These are phyloP conservation scores for Russula sp. DNA, from an alignment of 768 basidiomycete species.

Conservation along the genomic window DNA sequence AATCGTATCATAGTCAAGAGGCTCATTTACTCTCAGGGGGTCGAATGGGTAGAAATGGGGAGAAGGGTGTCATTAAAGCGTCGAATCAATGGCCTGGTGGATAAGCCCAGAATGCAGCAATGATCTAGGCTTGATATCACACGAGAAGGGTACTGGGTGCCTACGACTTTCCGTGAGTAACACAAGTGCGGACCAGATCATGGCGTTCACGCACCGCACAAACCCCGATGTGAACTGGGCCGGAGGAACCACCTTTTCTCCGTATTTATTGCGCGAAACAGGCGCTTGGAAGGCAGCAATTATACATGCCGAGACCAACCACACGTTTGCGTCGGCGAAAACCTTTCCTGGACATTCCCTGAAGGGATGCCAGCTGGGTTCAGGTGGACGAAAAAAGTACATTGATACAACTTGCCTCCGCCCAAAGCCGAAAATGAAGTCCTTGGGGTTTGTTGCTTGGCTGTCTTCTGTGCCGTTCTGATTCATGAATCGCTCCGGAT, in stretches of 20 bases:
- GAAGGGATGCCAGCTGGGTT: not conserved
- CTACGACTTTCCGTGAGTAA: conserved; percentile 7
- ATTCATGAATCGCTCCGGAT: conserved; percentile 21
- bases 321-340: conserved; percentile 21
- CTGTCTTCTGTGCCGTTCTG: not conserved
- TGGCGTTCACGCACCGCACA: conserved; percentile 14
- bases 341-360: conserved; percentile 21
- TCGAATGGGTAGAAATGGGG: not conserved
- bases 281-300: conserved; percentile 17
- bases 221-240: conserved; percentile 17
- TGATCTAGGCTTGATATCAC: conserved; percentile 23
- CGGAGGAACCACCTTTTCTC: conserved; percentile 15
- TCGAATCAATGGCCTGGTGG: not conserved
- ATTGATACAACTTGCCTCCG: conserved; percentile 11
- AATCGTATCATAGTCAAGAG: not conserved
- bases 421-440: conserved; percentile 22
- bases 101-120: conserved; percentile 5
- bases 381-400: not conserved
- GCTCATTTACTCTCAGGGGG: not conserved
- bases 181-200: not conserved
- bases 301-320: conserved; percentile 17
- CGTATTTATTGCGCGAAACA: conserved; percentile 10
- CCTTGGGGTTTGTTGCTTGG: conserved; percentile 12
- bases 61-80: not conserved
- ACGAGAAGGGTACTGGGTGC: conserved; percentile 23